Evolutionary conservation across 106 monocot species (phyloP), one percentile per base, ranked within the genome.

Genomic region (Xerophyta viscosa): DNA sequence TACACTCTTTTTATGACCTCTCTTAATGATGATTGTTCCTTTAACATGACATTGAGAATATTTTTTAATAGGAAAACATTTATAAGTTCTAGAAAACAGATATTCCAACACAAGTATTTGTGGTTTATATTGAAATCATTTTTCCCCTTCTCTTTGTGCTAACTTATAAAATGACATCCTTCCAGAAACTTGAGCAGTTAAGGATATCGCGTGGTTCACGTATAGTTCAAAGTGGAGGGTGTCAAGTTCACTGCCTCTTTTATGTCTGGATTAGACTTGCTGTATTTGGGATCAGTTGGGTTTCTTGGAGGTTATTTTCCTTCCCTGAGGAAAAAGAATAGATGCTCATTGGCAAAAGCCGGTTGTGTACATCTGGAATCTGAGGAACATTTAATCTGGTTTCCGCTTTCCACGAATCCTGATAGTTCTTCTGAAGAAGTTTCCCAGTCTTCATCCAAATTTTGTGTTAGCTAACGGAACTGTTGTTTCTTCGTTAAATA

Each of bases 191-290:
- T 39, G 39, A 39, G 39, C 15, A 12, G 39, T 2, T 3, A 12
- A n/a, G n/a, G 10, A 2, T 8, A 39, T 39, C 15, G 39, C 26
- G 21, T 8, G 23, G 24, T 15, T 50, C 22, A 21, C 19, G 20
- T 26, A 26, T 46, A 3, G 24, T 20, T 18, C 52, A 54, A 63
- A 44, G 54, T 50, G 46, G 48, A 49, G 27, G 13, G 48, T 28
- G 33, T 48, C 1, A 52, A 56, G 49, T 56, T 14, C 10, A 21
- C 21, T 19, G 54, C 21, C 23, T 56, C 55, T 70, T 66, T 70
- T 71, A 70, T 77, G 74, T 75, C 74, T 75, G 74, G 57, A 62
- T 36, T 25, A 54, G 50, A 9, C 25, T 55, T 41, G 30, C 51
- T 71, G 0, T 66, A 56, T 33, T 56, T 61, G 41, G 65, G 56